phyloP scores from a whole-genome alignment of 257 asterid genomes.

The Coffea canephora region DNA sequence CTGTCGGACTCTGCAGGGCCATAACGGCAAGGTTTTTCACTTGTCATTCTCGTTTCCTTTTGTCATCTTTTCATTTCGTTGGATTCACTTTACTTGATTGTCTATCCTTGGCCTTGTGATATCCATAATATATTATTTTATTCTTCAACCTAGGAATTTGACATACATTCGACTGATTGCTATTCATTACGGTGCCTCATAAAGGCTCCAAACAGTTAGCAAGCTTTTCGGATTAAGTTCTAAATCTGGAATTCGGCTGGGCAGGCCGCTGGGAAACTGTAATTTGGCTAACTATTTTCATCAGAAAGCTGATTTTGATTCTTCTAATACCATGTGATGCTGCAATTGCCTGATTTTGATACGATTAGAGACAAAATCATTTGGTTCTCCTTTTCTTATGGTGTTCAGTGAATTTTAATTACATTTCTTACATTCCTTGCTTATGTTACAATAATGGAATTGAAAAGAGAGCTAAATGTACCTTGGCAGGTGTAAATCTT shows the following conservation, averaged over 20 bases:
- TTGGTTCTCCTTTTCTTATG: not conserved
- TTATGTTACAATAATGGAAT: not conserved
- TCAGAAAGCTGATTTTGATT: not conserved
- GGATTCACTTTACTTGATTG: not conserved
- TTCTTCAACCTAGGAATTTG: not conserved
- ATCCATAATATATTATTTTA: too few relatives aligned
- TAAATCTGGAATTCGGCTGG: not conserved
- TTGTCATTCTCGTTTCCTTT: not conserved
- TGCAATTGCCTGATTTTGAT: not conserved
- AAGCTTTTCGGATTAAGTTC: not conserved
- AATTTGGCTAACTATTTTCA: too few relatives aligned
- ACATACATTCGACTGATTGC: not conserved
- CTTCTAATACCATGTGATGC: not conserved
- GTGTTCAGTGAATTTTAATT: not conserved
- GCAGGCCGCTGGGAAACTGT: too few relatives aligned
- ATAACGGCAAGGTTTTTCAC: constrained; percentile 73
- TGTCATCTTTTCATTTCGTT: not conserved
- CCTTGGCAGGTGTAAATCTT: not conserved
- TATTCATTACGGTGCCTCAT: not conserved
- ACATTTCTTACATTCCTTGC: not conserved
- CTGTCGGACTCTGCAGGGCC: constrained; percentile 94
- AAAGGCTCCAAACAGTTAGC: not conserved
- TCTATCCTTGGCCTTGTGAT: too few relatives aligned
- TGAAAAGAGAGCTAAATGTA: not conserved
- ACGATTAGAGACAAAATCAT: not conserved